phyloP scores from a whole-genome alignment of 1,284 basidiomycete species.

The Prillingera fragicola region DNA sequence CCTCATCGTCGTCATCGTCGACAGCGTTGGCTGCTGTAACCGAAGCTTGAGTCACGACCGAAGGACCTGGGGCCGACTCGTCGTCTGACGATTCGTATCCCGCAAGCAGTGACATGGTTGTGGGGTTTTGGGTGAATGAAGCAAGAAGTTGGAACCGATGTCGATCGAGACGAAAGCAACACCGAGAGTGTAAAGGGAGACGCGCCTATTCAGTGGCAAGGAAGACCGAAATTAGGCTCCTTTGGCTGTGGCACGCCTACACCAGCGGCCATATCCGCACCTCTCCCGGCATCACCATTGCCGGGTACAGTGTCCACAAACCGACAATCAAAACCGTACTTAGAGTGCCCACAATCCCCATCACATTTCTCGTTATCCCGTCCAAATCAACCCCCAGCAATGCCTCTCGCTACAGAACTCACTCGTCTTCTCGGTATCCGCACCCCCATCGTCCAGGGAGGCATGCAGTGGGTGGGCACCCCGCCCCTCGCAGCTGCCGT shows the following conservation, averaged over 20 bases:
- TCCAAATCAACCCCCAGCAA: constrained; percentile 9
- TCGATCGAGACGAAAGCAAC: constrained; percentile 55
- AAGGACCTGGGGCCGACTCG: constrained; percentile 18
- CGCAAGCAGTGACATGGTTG: constrained; percentile 36
- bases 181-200: too few relatives aligned
- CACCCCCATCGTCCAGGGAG: constrained; percentile 64
- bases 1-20: constrained; percentile 42
- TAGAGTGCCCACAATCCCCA: too few relatives aligned
- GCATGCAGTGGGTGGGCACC: constrained; percentile 41
- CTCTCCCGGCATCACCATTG: too few relatives aligned
- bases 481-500: constrained; percentile 57
- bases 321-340: constrained; percentile 47
- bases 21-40: not conserved
- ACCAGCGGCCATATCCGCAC: too few relatives aligned
- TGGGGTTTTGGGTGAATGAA: too few relatives aligned
- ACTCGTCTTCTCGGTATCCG: constrained; percentile 48
- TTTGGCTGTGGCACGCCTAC: too few relatives aligned
- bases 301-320: constrained; percentile 56
- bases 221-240: too few relatives aligned
- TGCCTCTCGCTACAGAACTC: constrained; percentile 50
- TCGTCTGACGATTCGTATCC: constrained; percentile 48
- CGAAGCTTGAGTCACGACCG: not conserved
- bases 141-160: too few relatives aligned
- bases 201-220: too few relatives aligned
- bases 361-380: constrained; percentile 2